Conservation (phyloP, 2,329 filamentous ascomycete species). For the Phyllosticta citribraziliensis region DNA sequence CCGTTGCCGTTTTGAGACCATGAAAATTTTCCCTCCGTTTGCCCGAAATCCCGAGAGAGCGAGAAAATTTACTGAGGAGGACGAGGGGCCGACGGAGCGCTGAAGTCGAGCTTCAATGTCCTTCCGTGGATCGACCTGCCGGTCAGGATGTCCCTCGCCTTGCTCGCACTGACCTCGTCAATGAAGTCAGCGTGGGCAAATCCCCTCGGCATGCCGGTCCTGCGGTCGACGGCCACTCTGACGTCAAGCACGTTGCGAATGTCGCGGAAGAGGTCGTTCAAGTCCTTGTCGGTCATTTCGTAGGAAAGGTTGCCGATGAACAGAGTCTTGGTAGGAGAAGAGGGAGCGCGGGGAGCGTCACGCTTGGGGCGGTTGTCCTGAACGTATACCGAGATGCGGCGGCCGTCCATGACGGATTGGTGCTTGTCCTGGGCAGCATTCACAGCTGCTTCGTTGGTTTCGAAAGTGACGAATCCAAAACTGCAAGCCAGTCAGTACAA, state of each 20-base stretch:
- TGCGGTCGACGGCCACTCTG: slow-evolving; percentile 71
- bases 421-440: slow-evolving; percentile 50
- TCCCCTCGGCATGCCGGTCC: slow-evolving; percentile 69
- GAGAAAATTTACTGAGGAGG: background rate
- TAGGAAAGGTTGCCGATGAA: slow-evolving; percentile 83
- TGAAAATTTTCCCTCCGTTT: background rate
- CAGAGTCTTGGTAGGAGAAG: slow-evolving; percentile 52
- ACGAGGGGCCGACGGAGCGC: slow-evolving; percentile 15
- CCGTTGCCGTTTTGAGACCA: background rate
- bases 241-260: slow-evolving; percentile 64
- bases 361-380: slow-evolving; percentile 23
- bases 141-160: slow-evolving; percentile 47
- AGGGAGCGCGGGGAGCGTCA: slow-evolving; percentile 3
- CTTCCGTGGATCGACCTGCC: slow-evolving; percentile 56
- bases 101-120: slow-evolving; percentile 56
- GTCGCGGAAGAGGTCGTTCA: slow-evolving; percentile 66
- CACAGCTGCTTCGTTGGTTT: slow-evolving; percentile 42
- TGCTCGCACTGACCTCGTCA: slow-evolving; percentile 54
- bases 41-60: background rate
- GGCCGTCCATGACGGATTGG: slow-evolving; percentile 52
- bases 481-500: slow-evolving; percentile 27
- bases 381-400: slow-evolving; percentile 53
- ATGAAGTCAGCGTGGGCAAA: slow-evolving; percentile 78
- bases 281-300: slow-evolving; percentile 73
- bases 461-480: slow-evolving; percentile 58